Base-by-base conservation (phyloP, 1,284 basidiomycete species). In the Coniophora puteana region DNA sequence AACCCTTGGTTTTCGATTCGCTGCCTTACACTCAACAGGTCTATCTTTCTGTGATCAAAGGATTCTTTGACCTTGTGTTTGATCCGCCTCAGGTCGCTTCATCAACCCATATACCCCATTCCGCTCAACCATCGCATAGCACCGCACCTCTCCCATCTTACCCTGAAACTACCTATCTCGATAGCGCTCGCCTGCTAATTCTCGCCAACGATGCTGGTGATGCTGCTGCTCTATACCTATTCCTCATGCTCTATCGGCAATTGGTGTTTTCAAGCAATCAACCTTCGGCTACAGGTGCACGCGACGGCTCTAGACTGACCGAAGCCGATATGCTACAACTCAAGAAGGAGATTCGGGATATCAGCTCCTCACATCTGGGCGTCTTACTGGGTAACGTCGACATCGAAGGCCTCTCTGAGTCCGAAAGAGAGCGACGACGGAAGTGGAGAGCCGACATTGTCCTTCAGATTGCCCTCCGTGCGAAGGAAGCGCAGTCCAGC, bases 101-200 rank as follows among this genome's bases (percentile, higher is more conserved):
- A 26, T 46, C 61, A 13, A 51, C 57, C 16, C 29, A 40, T 45
- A 29, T 52, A 33, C 47, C 55, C 38, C 39, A 44, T 34, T 48
- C 57, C 25, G 48, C 66, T 50, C 61, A 16, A 46, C 64, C 30
- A 44, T 58, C 34, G 46, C 61, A 8, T 54, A 66, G 21, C 51
- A 67, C 5, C 62, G 57, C 53, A 54, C 66, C 47, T 55, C 53
- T 68, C 36, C 61, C 71, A 37, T 66, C 63, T 40, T 78, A 80
- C 58, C 91, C 92, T 16, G 93, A 95, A 68, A 89, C 89, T 4
- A 72, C 89, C 24, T 86, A 88, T 60, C 82, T 94, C 50, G 93
- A 95, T 66, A 78, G 78, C 40, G 69, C 78, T 33, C 80, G 93
- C 20, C 69, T 96, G 23, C 68, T 75, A 38, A 73, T 76, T 26